A percentile compares a stretch with the other conserved stretches of the same genome.
phyloP scores from a whole-genome alignment of 306 rosid genomes.

The Trifolium fragiferum region DNA sequence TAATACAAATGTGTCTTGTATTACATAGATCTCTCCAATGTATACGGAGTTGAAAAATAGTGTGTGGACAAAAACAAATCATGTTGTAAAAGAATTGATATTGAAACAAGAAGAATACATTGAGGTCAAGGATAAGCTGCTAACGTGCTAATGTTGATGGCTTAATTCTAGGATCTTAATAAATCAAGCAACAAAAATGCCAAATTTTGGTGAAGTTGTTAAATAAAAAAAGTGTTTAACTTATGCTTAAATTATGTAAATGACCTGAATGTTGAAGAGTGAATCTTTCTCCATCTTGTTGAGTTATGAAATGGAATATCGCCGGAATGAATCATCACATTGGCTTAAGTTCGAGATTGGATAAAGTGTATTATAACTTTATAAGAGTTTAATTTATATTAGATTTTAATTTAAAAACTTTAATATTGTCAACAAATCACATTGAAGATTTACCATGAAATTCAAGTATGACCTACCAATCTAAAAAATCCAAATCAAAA shows the following conservation, averaged over 20 bases:
- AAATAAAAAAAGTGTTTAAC: not conserved
- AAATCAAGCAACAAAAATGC: conserved; percentile 3
- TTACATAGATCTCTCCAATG: conserved; percentile 31
- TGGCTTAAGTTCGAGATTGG: too few species aligned
- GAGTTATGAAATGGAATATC: too few species aligned
- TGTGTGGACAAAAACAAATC: conserved; percentile 21
- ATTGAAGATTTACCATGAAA: too few species aligned
- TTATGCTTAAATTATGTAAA: not conserved
- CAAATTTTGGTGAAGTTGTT: not conserved
- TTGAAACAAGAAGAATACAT: conserved; percentile 20
- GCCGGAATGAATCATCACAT: too few species aligned
- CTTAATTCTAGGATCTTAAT: conserved; percentile 38
- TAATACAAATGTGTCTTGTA: not conserved
- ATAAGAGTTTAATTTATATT: too few species aligned
- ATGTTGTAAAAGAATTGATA: conserved; percentile 12
- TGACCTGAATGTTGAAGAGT: too few species aligned
- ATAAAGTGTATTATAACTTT: too few species aligned
- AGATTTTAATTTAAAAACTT: too few species aligned
- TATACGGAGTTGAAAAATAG: conserved; percentile 38
- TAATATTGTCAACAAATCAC: too few species aligned
- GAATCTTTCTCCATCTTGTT: too few species aligned
- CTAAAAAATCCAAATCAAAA: too few species aligned
- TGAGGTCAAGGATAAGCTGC: not conserved
- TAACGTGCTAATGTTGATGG: conserved; percentile 26
- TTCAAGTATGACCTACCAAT: too few species aligned